A percentile compares a stretch with the other conserved stretches of the same genome.
Evolutionary conservation across 2,329 filamentous ascomycete genomes (phyloP).

Genomic region (Uncinocarpus reesii): DNA sequence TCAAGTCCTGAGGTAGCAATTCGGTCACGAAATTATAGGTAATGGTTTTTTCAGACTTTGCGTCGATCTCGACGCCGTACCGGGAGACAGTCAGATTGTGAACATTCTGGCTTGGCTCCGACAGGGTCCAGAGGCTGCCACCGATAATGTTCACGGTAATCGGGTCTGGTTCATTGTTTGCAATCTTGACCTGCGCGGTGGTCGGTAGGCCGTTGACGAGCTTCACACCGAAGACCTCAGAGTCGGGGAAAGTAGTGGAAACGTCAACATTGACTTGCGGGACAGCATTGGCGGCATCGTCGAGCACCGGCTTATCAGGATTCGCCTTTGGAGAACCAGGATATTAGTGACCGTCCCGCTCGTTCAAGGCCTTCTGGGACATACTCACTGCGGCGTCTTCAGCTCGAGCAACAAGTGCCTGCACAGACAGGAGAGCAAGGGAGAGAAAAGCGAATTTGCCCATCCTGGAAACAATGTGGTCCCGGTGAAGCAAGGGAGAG

Average conservation of each 20-base stretch:
- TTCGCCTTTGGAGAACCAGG: constrained; percentile 24
- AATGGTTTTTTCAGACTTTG: constrained; percentile 64
- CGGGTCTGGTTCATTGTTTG: constrained; percentile 68
- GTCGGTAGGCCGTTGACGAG: constrained; percentile 86
- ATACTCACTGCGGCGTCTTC: constrained; percentile 48
- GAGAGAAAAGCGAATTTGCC: constrained; percentile 62
- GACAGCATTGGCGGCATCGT: constrained; percentile 47
- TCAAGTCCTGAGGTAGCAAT: constrained; percentile 83
- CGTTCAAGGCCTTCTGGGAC: background rate
- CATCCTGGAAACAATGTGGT: constrained; percentile 44
- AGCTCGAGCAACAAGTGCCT: constrained; percentile 55
- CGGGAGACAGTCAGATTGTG: constrained; percentile 73
- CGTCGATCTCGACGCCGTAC: constrained; percentile 63
- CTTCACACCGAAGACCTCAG: constrained; percentile 87
- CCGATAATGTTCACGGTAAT: constrained; percentile 67
- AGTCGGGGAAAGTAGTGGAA: constrained; percentile 50
- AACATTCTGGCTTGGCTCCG: constrained; percentile 51
- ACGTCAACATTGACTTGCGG: constrained; percentile 48
- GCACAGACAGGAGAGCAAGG: constrained; percentile 60
- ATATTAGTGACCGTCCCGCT: background rate
- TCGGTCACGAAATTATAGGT: constrained; percentile 81
- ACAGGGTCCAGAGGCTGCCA: constrained; percentile 58
- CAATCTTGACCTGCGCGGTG: constrained; percentile 68
- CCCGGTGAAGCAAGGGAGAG: background rate
- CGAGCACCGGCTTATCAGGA: constrained; percentile 55